Base-by-base conservation (phyloP, 2,329 filamentous ascomycete species). In the Ophiocordyceps camponoti-rufipedis region DNA sequence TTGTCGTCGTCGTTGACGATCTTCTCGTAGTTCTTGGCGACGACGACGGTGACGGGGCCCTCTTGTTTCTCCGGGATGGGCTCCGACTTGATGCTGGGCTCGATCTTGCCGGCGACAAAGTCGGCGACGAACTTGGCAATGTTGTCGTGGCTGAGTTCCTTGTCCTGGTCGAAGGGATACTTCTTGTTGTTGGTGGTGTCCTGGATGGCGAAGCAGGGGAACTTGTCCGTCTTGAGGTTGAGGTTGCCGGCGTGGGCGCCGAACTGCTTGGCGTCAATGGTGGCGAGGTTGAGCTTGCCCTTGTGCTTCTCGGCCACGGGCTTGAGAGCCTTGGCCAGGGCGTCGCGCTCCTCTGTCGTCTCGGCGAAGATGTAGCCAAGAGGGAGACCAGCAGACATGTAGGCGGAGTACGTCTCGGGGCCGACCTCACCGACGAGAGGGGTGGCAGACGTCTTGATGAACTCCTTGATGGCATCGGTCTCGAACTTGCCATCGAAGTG, bases 1-100 rank as follows among this genome's bases (percentile, higher is more conserved):
- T 96, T 96, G 62, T 81, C 74, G 65, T 94, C 82, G 61, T 98
- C 82, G 46, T 95, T 75, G 58, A 98, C 88, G 54, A 96, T 69
- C 8, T 93, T 75, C 52, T 94, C 74, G 75, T 95, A 98, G 70
- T 76, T 89, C 71, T 94, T 84, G 63, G 89, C 91, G 48, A 98
- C 91, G 48, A 98, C 75, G 49, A 93, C 74, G 49, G 79, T 80
- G 57, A 95, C 89, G 51, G 86, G 75, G 47, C 85, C 87, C 52
- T 95, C 87, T 66, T 98, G 85, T 52, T 75, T 82, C 77, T 95
- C 87, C 51, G 91, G 91, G 55, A 96, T 80, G 47, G 87, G 85
- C 75, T 98, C 91, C 52, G 88, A 95, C 79, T 98, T 98, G 77
- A 98, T 83, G 75, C 85, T 94, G 56, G 91, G 85, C 66, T 93